A percentile compares a stretch with the other conserved stretches of the same genome.
These are phyloP conservation scores for Globisporangium radiosum DNA, from an alignment of 352 stramenopile genomes.

Conservation along the genomic window DNA sequence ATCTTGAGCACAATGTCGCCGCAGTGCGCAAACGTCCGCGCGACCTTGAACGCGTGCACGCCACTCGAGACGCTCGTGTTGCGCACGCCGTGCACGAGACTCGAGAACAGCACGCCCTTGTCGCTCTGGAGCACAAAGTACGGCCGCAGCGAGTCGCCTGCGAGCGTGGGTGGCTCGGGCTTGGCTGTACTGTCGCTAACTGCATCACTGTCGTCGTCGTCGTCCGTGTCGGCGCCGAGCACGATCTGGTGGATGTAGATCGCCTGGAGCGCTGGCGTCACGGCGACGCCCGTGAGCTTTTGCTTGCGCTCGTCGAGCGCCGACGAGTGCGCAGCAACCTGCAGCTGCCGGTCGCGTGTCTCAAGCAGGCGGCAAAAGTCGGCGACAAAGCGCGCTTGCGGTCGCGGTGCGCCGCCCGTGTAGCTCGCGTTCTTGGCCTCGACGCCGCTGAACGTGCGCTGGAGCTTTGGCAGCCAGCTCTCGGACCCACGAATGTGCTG, in stretches of 20 bases:
- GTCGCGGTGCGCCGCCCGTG: slow-evolving; percentile 51
- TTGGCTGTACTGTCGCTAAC: slow-evolving; percentile 4
- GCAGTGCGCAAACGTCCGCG: slow-evolving; percentile 51
- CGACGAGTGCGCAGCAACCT: slow-evolving; percentile 33
- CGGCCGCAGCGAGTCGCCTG: slow-evolving; percentile 37
- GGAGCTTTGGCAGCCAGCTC: slow-evolving; percentile 67
- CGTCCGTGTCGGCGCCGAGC: slow-evolving; percentile 25
- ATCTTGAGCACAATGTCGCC: slow-evolving; percentile 76
- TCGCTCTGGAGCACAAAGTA: slow-evolving; percentile 87
- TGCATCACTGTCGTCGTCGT: not conserved
- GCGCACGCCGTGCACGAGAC: slow-evolving; percentile 74
- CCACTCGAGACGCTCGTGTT: slow-evolving; percentile 51
- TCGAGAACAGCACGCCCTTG: slow-evolving; percentile 83
- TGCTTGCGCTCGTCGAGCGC: slow-evolving; percentile 59
- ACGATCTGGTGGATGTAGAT: slow-evolving; percentile 82
- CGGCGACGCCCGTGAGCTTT: slow-evolving; percentile 71
- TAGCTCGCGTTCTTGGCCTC: slow-evolving; percentile 71
- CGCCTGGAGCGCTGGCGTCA: slow-evolving; percentile 52
- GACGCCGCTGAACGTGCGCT: slow-evolving; percentile 66
- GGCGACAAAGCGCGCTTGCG: slow-evolving; percentile 69
- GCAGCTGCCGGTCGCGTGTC: slow-evolving; percentile 61
- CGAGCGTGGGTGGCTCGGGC: not conserved
- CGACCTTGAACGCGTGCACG: slow-evolving; percentile 59
- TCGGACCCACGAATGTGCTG: slow-evolving; percentile 70
- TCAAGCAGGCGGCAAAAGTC: slow-evolving; percentile 76